These are phyloP conservation scores for Blastomyces emzantsi DNA, from an alignment of 2,329 filamentous ascomycete genomes.

Conservation along the genomic window DNA sequence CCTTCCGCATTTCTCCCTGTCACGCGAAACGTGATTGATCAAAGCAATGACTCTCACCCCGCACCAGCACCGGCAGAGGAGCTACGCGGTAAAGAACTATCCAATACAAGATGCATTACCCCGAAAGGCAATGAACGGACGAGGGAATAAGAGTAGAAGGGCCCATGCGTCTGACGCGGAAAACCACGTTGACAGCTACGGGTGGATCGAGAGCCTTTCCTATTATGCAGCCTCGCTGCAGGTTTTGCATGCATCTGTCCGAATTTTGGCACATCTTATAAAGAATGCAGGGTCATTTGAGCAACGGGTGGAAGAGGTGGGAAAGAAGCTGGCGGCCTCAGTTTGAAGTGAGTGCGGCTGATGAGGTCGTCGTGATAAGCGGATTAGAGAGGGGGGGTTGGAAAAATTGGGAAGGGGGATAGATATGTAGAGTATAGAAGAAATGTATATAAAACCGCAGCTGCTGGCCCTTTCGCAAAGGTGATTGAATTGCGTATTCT, in stretches of 20 bases:
- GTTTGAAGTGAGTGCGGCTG: neutral
- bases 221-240: neutral
- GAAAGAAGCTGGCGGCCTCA: neutral
- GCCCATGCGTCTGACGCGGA: neutral
- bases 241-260: neutral
- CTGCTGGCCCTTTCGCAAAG: neutral
- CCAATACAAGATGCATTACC: neutral
- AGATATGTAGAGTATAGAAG: neutral
- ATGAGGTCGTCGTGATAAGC: neutral
- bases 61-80: neutral
- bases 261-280: neutral
- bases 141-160: neutral
- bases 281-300: neutral
- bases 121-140: neutral
- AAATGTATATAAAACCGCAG: neutral
- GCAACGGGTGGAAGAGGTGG: neutral
- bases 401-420: neutral
- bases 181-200: constrained; percentile 3
- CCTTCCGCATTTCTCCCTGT: neutral
- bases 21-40: neutral
- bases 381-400: neutral
- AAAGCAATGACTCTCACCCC: neutral
- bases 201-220: constrained; percentile 1
- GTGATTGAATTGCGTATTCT: neutral
- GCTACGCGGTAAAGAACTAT: neutral